phyloP scores from a whole-genome alignment of 352 stramenopile genomes.

The Phytopythium mirpurense region DNA sequence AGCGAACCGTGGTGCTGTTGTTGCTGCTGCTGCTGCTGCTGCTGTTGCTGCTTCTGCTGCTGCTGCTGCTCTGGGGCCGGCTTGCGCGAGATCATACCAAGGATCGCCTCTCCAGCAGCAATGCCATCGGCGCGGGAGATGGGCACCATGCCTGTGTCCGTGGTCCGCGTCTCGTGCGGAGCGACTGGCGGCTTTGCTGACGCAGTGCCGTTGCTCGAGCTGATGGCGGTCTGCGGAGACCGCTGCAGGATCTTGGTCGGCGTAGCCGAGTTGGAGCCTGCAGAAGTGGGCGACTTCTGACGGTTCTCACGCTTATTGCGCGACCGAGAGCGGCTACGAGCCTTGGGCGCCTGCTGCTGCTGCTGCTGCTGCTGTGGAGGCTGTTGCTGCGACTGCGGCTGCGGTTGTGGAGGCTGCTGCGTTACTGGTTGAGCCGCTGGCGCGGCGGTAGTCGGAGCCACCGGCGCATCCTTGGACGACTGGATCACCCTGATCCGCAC shows the following conservation, averaged over 20 bases:
- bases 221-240: constrained; percentile 28
- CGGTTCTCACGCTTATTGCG: constrained; percentile 50
- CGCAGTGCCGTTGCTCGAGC: constrained; percentile 21
- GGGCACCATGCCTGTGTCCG: constrained; percentile 38
- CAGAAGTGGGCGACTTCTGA: constrained; percentile 20
- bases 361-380: constrained; percentile 32
- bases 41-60: constrained; percentile 17
- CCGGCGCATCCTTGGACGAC: constrained; percentile 41
- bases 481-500: constrained; percentile 43
- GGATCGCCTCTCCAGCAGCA: constrained; percentile 72
- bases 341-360: constrained; percentile 17
- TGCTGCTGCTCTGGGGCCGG: constrained; percentile 7
- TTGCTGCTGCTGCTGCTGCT: constrained; percentile 32
- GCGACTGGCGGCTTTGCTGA: constrained; percentile 2
- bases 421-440: constrained; percentile 8
- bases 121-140: constrained; percentile 80
- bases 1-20: constrained; percentile 17
- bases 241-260: constrained; percentile 70
- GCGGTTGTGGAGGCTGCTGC: constrained; percentile 20
- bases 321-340: constrained; percentile 40
- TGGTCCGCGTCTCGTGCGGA: not conserved
- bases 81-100: constrained; percentile 75
- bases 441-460: constrained; percentile 15
- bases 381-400: constrained; percentile 26
- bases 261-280: constrained; percentile 5